Evolutionary conservation across 805 yeast genomes (phyloP), one percentile per base, ranked within the genome.

Genomic region (Maudiozyma bulderi): DNA sequence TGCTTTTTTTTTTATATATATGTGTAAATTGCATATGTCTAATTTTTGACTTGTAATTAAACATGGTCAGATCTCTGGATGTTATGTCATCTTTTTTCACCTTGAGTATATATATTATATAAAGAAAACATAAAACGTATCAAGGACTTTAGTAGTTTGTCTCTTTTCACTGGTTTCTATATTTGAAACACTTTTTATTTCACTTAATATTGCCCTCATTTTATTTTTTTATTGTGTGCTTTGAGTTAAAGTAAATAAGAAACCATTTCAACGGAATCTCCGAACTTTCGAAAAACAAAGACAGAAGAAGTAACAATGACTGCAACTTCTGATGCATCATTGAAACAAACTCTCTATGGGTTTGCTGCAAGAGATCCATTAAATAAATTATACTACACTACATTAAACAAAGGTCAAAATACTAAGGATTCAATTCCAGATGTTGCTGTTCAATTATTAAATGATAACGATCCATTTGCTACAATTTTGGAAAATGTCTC

Each of bases 381-480:
- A 14, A 42, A 43, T 26, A 48, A 43, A n/a, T 38, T 60, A 40
- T 58, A 52, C 40, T 61, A 60, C 44, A 56, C 64, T 6, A 51
- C 61, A 8, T 47, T 52, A 10, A 33, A 57, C 1, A 52, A 53
- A 33, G 44, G 53, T 10, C 54, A 39, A 13, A 5, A n/a, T 11
- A 6, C 5, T 13, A 3, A 8, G n/a, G 35, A n/a, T n/a, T 10
- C 29, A 3, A 43, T 26, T 11, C 15, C 28, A 11, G 32, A 33
- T 48, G 13, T 43, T 30, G 57, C 61, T 1, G 44, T 55, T 6
- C 60, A 55, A 41, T 49, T 66, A 31, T 49, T 62, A 45, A 57
- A 54, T 44, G 50, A 56, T 34, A 53, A 59, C n/a, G 69, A 66
- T 50, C 70, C 70, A 4, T 64, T 66, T 43, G 53, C 57, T 29